Conservation (phyloP, 108 stramenopile species). For the Chaetoceros tenuissimus region DNA sequence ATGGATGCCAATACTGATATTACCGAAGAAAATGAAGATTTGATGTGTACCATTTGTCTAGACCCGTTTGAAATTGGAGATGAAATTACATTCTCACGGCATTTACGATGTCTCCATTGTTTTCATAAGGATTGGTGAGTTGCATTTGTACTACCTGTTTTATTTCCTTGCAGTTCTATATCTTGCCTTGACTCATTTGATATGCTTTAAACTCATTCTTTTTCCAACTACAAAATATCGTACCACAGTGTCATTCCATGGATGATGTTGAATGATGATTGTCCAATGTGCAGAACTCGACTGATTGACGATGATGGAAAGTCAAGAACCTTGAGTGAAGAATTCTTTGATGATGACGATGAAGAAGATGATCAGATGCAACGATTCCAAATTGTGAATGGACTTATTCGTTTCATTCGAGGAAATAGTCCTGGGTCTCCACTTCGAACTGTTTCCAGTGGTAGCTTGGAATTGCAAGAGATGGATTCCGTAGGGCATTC, state of each 20-base stretch:
- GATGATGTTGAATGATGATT: background rate
- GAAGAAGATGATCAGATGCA: background rate
- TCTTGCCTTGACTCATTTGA: too few species aligned
- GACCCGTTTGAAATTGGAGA: background rate
- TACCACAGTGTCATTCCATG: background rate
- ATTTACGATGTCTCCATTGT: background rate
- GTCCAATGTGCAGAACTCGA: background rate
- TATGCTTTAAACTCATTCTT: too few species aligned
- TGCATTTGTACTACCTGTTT: background rate
- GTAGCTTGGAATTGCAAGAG: too few species aligned
- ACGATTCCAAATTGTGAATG: background rate
- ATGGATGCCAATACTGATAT: background rate
- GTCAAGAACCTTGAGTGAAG: background rate
- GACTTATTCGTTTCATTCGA: background rate
- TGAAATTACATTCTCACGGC: background rate
- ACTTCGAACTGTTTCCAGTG: too few species aligned
- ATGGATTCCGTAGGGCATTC: too few species aligned
- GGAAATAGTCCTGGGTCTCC: too few species aligned
- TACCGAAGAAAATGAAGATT: background rate
- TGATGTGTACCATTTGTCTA: background rate
- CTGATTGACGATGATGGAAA: background rate
- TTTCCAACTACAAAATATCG: too few species aligned
- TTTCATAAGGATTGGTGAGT: background rate
- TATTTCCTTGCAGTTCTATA: background rate
- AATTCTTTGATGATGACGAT: background rate